A percentile compares a stretch with the other conserved stretches of the same genome.
Evolutionary conservation across 371 early-diverging fungal species (phyloP).

Genomic region (Rhizopus microsporus): DNA sequence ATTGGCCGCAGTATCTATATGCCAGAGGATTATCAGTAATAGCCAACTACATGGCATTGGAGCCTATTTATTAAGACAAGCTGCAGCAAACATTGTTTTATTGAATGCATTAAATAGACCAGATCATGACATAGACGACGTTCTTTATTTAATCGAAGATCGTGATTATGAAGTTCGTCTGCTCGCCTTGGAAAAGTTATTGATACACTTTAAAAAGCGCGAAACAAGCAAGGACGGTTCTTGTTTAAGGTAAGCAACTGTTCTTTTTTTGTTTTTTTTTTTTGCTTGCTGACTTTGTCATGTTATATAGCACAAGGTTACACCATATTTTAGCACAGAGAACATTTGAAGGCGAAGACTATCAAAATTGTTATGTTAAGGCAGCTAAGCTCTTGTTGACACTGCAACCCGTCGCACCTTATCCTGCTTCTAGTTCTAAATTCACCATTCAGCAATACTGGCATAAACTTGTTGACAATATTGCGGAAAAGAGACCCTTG

Average conservation of each 20-base stretch:
- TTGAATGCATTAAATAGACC: constrained; percentile 28
- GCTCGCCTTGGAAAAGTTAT: constrained; percentile 46
- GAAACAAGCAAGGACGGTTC: constrained; percentile 18
- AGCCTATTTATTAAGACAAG: constrained; percentile 47
- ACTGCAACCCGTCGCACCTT: constrained; percentile 36
- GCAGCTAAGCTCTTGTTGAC: constrained; percentile 46
- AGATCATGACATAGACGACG: constrained; percentile 11
- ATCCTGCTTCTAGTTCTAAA: constrained; percentile 19
- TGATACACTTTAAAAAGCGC: constrained; percentile 12
- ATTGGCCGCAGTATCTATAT: not conserved
- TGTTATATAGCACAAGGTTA: constrained; percentile 26
- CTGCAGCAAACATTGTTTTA: constrained; percentile 47
- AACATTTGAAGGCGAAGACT: constrained; percentile 52
- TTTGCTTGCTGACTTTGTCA: constrained; percentile 5
- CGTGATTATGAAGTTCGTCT: constrained; percentile 66
- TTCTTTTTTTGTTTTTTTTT: not conserved
- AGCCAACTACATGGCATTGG: constrained; percentile 42
- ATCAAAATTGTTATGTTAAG: constrained; percentile 55
- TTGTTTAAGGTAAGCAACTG: not conserved
- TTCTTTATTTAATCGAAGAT: constrained; percentile 35
- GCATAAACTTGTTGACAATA: constrained; percentile 34
- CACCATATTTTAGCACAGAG: constrained; percentile 48
- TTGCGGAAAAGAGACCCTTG: constrained; percentile 31
- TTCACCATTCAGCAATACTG: constrained; percentile 44
- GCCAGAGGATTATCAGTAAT: constrained; percentile 11